Base-by-base conservation (phyloP, 768 basidiomycete genomes). In the Tricholoma hemisulphureum region DNA sequence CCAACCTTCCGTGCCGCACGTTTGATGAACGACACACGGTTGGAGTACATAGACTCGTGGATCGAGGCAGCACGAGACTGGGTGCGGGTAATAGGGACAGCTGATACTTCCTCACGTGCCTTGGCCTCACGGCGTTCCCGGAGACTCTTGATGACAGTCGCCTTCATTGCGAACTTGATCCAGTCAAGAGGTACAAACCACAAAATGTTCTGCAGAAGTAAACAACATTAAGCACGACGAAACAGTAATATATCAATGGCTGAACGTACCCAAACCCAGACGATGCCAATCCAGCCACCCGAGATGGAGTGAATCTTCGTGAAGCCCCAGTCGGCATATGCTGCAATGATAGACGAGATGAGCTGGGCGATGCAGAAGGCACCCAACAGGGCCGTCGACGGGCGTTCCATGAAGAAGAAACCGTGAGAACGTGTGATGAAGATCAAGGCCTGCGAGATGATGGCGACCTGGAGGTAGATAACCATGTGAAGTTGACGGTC, bases 371-470 rank as follows among this genome's bases (percentile, higher is more conserved):
- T 68, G 73, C 85, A 86, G 86, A 98, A 98, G 13, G 96, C 96
- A 60, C 75, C 75, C 77, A 98, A 80, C 56, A 98, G 86, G 28
- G 96, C 96, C 29, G 80, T 76, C 31, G 96, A 97, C 5, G 93
- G 93, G 53, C 93, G 87, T 73, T 96, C 93, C 91, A 93, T 92
- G 82, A 94, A 96, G 90, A 94, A 95, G 84, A 92, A 95, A 9
- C 88, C 81, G 67, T 95, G 95, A 64, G 94, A 87, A 77, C 94
- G 93, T 37, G 94, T 96, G 73, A 95, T 85, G 79, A 96, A 96
- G 78, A 96, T 97, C 62, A 98, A 81, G 2, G 96, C 96, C 74
- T 98, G 96, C 46, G 96, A 98, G 78, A 98, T 98, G 75, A 98
- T 95, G 60, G 96, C 96, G 58, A 98, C 96, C 77, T 96, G 93